These are phyloP conservation scores for Phycomyces nitens DNA, from an alignment of 192 early-diverging fungal genomes.

Conservation along the genomic window DNA sequence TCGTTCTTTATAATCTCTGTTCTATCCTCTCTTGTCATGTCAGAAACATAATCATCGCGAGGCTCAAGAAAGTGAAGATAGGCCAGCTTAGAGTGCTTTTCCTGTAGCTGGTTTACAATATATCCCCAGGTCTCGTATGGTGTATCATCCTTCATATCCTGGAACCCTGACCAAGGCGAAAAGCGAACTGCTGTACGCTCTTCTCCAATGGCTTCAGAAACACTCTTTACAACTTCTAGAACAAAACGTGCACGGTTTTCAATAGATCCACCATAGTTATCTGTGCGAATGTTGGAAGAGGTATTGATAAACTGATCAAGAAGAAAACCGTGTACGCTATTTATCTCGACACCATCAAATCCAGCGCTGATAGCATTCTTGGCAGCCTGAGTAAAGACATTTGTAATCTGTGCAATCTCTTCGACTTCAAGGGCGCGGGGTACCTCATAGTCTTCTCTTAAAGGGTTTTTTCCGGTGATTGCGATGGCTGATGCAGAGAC, in stretches of 20 bases:
- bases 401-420: conserved; percentile 12
- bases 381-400: conserved; percentile 45
- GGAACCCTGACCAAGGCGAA: conserved; percentile 28
- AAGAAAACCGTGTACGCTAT: conserved; percentile 88
- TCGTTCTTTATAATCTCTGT: conserved; percentile 1
- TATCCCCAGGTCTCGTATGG: conserved; percentile 23
- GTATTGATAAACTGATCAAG: conserved; percentile 76
- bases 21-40: neutral
- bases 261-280: conserved; percentile 19
- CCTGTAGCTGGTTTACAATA: conserved; percentile 15
- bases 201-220: conserved; percentile 16
- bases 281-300: conserved; percentile 72
- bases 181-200: conserved; percentile 33
- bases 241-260: conserved; percentile 24
- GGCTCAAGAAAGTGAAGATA: conserved; percentile 32
- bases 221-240: conserved; percentile 22
- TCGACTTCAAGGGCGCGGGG: conserved; percentile 16
- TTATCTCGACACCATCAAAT: conserved; percentile 87
- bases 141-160: conserved; percentile 29
- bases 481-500: conserved; percentile 27
- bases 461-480: conserved; percentile 8
- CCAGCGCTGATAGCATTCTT: conserved; percentile 72
- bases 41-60: conserved; percentile 1
- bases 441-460: conserved; percentile 8
- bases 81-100: conserved; percentile 19